These are phyloP conservation scores for Stropharia rugosoannulata DNA, from an alignment of 768 basidiomycete genomes.

Conservation along the genomic window DNA sequence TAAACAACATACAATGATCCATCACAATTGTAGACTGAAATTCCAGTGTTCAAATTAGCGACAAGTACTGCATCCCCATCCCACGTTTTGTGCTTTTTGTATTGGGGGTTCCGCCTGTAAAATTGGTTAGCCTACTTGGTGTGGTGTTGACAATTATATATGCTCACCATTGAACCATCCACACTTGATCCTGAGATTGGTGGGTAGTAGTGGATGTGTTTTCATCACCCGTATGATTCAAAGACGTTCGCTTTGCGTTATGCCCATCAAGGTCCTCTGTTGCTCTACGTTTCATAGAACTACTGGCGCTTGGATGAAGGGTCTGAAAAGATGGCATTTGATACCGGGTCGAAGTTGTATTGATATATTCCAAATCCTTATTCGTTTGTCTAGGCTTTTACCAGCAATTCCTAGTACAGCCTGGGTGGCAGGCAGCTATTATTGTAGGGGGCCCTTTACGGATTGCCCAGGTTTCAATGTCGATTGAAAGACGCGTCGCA, in stretches of 20 bases:
- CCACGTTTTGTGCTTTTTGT: conserved; percentile 89
- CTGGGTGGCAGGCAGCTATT: no score
- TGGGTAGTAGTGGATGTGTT: conserved; percentile 26
- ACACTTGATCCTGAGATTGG: conserved; percentile 31
- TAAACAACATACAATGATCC: conserved; percentile 54
- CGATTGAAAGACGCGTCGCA: no score
- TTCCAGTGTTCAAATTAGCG: conserved; percentile 37
- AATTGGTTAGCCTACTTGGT: not conserved
- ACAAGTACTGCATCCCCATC: conserved; percentile 78
- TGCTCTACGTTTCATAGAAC: conserved; percentile 34
- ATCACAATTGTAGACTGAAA: conserved; percentile 58
- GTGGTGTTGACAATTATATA: no score
- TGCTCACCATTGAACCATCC: conserved; percentile 78
- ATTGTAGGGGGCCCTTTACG: no score
- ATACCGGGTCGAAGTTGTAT: no score
- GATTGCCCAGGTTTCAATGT: no score
- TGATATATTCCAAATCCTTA: no score
- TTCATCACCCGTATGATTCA: conserved; percentile 11
- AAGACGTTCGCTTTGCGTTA: conserved; percentile 29
- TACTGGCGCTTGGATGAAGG: conserved; percentile 7
- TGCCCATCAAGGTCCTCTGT: conserved; percentile 20
- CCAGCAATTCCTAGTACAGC: no score
- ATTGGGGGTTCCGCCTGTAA: conserved; percentile 63
- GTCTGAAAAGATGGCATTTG: conserved; percentile 28
- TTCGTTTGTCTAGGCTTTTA: no score